Percentiles rank a stretch among this genome's conserved stretches.
phyloP scores from a whole-genome alignment of 352 stramenopile genomes.

The Blastocystis sp. region DNA sequence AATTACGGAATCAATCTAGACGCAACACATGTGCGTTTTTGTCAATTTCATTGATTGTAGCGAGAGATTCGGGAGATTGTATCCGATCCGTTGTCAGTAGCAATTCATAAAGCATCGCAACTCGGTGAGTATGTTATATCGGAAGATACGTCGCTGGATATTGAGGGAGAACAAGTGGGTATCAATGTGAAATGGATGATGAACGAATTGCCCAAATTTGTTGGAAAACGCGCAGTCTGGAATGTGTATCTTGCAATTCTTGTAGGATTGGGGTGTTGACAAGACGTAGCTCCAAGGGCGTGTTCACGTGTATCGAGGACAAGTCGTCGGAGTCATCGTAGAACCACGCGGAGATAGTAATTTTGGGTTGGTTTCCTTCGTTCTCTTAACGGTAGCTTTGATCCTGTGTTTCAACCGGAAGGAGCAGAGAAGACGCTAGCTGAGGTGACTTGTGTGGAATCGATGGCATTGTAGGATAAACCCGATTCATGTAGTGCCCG shows the following conservation, averaged over 20 bases:
- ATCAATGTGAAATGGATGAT: slow-evolving; percentile 55
- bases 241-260: slow-evolving; percentile 48
- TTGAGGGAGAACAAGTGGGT: slow-evolving; percentile 34
- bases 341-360: slow-evolving; percentile 25
- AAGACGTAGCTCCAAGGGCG: slow-evolving; percentile 12
- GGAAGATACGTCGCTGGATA: slow-evolving; percentile 39
- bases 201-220: background rate
- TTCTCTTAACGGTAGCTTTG: background rate
- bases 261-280: background rate
- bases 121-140: slow-evolving; percentile 43
- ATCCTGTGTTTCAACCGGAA: slow-evolving; percentile 29
- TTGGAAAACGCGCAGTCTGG: slow-evolving; percentile 29
- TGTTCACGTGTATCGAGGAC: slow-evolving; percentile 47
- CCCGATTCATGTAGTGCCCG: slow-evolving; percentile 12
- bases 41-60: background rate
- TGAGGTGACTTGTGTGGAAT: background rate
- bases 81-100: slow-evolving; percentile 26
- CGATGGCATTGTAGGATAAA: background rate
- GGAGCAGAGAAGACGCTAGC: slow-evolving; percentile 10
- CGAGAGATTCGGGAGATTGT: slow-evolving; percentile 50
- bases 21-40: background rate
- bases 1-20: slow-evolving; percentile 35
- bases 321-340: slow-evolving; percentile 13
- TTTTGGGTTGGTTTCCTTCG: background rate
- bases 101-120: slow-evolving; percentile 53